Conservation (phyloP, 192 early-diverging fungal genomes). For the Backusella macrospora region DNA sequence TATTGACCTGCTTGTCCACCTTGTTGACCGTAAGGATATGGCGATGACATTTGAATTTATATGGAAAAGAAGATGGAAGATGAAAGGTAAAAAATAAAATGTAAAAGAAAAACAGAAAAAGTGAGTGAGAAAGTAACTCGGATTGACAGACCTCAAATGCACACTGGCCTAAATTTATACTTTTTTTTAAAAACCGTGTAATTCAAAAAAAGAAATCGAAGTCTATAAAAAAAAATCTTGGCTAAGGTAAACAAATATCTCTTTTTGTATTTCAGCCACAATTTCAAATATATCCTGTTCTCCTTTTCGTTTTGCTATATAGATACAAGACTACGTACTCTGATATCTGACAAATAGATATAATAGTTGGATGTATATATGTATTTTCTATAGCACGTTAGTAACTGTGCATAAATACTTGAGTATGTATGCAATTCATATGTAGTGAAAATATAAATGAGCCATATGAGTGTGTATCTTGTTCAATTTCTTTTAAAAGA, state of each 20-base stretch:
- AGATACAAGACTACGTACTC: neutral
- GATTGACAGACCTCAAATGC: neutral
- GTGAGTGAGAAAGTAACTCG: neutral
- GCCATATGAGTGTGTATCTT: too few species aligned
- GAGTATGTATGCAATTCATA: too few species aligned
- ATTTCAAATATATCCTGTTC: neutral
- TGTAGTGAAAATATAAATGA: too few species aligned
- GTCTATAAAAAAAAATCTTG: neutral
- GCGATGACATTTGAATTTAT: neutral
- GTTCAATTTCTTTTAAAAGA: too few species aligned
- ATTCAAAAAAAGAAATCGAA: neutral
- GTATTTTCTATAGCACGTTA: too few species aligned
- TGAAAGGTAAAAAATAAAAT: neutral
- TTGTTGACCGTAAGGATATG: neutral
- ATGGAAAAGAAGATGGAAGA: neutral
- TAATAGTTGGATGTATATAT: too few species aligned
- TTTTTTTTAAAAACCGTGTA: neutral
- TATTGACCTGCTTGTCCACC: neutral
- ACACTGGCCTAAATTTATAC: neutral
- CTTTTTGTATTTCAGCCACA: conserved; percentile 13
- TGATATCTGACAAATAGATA: too few species aligned
- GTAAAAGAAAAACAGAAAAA: conserved; percentile 10
- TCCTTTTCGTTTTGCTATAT: neutral
- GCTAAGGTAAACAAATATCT: neutral
- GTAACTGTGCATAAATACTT: too few species aligned